Evolutionary conservation across 225 moss, liverwort and hornwort genomes (phyloP).

Genomic region (Polytrichum commune): DNA sequence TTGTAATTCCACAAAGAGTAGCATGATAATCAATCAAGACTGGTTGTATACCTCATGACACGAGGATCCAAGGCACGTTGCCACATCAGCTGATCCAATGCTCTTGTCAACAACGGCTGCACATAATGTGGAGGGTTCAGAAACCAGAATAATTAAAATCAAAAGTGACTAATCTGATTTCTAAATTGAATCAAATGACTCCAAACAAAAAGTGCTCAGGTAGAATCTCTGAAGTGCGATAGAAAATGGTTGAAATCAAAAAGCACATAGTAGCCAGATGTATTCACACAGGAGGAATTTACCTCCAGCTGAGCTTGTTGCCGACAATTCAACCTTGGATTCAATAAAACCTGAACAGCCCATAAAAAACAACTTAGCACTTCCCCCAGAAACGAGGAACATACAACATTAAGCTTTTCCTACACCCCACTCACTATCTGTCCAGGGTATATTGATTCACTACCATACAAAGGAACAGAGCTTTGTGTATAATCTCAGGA

Average conservation of each 20-base stretch:
- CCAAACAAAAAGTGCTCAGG: neutral
- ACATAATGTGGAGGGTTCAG: slow-evolving; percentile 1
- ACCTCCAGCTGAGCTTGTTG: slow-evolving; percentile 72
- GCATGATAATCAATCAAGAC: neutral
- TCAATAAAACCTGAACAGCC: slow-evolving; percentile 63
- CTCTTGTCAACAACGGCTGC: slow-evolving; percentile 74
- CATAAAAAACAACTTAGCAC: neutral
- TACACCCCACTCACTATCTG: too few relatives aligned
- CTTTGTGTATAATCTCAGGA: neutral
- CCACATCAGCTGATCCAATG: slow-evolving; percentile 84
- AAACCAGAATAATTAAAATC: neutral
- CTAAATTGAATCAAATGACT: neutral
- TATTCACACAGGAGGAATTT: neutral
- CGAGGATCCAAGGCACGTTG: slow-evolving; percentile 78
- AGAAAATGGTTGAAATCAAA: neutral
- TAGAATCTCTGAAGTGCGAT: neutral
- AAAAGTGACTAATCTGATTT: neutral
- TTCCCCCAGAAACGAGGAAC: neutral
- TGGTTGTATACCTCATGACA: slow-evolving; percentile 70
- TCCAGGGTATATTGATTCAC: too few relatives aligned
- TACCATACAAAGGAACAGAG: too few relatives aligned
- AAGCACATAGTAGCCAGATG: neutral
- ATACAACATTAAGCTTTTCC: neutral
- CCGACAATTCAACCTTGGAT: slow-evolving; percentile 58
- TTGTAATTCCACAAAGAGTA: neutral